Conservation (phyloP, 768 basidiomycete genomes). For the Russula brevipes region DNA sequence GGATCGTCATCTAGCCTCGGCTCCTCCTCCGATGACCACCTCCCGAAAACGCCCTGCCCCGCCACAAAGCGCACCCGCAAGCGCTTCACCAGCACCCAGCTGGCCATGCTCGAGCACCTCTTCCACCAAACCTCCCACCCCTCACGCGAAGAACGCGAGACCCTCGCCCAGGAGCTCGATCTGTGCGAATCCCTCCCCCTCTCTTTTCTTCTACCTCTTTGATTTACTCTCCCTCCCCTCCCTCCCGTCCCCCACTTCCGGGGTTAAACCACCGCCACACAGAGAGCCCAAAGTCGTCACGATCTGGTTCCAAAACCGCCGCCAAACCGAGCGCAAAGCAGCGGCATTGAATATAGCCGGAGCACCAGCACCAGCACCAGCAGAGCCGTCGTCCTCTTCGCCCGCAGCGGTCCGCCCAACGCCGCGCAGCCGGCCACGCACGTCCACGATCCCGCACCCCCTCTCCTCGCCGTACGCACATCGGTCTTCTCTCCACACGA, state of each 20-base stretch:
- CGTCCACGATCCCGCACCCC: neutral
- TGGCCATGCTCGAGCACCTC: slow-evolving; percentile 24
- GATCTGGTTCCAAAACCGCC: slow-evolving; percentile 36
- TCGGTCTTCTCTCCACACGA: neutral
- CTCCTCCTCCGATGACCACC: slow-evolving; percentile 21
- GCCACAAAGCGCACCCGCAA: slow-evolving; percentile 23
- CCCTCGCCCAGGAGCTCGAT: slow-evolving; percentile 20
- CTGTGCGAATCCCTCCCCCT: slow-evolving; percentile 7
- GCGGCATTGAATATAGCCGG: neutral
- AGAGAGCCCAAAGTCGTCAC: slow-evolving; percentile 33
- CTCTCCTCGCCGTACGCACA: slow-evolving; percentile 20
- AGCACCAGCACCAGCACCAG: neutral
- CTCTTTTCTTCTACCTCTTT: neutral
- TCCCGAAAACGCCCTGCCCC: neutral
- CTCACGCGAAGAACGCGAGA: slow-evolving; percentile 25
- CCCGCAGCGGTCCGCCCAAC: neutral
- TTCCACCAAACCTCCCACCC: slow-evolving; percentile 24
- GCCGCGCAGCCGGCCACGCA: slow-evolving; percentile 2
- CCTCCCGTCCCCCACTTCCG: too few relatives aligned
- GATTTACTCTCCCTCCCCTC: too few relatives aligned
- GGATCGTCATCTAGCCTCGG: slow-evolving; percentile 19
- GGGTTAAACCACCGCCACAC: neutral
- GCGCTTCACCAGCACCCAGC: slow-evolving; percentile 24
- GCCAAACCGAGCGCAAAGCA: slow-evolving; percentile 29
- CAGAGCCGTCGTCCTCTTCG: neutral